Base-by-base conservation (phyloP, 2,329 filamentous ascomycete species). In the Rutstroemia sp. region DNA sequence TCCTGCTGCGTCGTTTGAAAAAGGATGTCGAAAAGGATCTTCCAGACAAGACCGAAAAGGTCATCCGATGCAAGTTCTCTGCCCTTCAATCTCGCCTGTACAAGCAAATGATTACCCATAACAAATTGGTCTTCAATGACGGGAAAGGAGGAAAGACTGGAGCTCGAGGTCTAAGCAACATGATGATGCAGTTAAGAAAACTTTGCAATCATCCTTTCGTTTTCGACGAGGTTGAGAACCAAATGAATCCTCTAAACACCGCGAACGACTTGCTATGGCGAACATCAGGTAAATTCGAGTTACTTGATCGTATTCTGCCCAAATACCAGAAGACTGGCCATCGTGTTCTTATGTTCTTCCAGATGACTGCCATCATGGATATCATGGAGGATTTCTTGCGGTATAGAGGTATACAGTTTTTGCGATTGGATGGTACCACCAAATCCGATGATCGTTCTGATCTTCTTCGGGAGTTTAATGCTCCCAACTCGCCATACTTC, bases 341-440 rank as follows among this genome's bases (percentile, higher is more conserved):
- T 82, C 88, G 94, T 73, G 91, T 97, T 27, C 79, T 99, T 71
- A 97, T 99, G 88, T 99, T 99, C 81, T 99, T 99, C 80, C 94
- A 99, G 72, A 99, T 99, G 94, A 99, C 94, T 4, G 92, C 95
- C 60, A 99, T 99, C 70, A 99, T 99, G 94, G 96, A 99, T 73
- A 99, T 99, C 68, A 97, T 99, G 94, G 94, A 99, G 67, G 94
- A 99, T 71, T 99, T 95, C 71, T 74, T 99, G 60, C 87, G 92
- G 3, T 87, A 90, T 68, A 83, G 89, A 62, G 87, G 86, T 48
- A 79, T 96, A 64, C 80, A 88, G 67, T 99, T 95, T 70, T 79
- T 99, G 63, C 91, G 94, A 70, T 79, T 99, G 58, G 94, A 99
- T 68, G 94, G 94, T 76, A 94, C 91, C 0, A 99, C 94, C 47